A percentile compares a stretch with the other conserved stretches of the same genome.
phyloP scores from a whole-genome alignment of 805 yeast species.

The Candida insectalens region DNA sequence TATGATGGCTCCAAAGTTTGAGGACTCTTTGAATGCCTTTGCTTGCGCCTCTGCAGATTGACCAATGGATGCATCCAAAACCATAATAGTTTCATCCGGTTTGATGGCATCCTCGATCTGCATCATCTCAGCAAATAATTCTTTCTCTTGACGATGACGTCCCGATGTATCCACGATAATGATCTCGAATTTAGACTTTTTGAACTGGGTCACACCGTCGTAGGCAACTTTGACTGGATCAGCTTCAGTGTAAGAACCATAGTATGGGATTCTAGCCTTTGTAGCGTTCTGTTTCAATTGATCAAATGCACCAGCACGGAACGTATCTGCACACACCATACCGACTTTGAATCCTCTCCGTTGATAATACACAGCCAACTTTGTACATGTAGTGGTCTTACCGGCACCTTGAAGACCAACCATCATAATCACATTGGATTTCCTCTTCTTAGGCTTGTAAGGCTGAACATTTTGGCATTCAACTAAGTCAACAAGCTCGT shows the following conservation, averaged over 20 bases:
- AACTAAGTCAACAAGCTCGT: slow-evolving; percentile 79
- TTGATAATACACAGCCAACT: slow-evolving; percentile 88
- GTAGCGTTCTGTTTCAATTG: slow-evolving; percentile 97
- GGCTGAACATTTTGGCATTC: slow-evolving; percentile 42
- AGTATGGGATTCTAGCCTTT: slow-evolving; percentile 87
- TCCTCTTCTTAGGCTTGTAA: slow-evolving; percentile 81
- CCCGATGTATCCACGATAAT: slow-evolving; percentile 97
- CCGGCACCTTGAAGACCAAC: slow-evolving; percentile 99
- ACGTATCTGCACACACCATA: slow-evolving; percentile 96
- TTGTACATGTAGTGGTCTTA: slow-evolving; percentile 96
- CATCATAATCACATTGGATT: slow-evolving; percentile 81
- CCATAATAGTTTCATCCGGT: slow-evolving; percentile 98
- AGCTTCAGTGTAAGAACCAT: slow-evolving; percentile 90
- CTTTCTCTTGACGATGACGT: slow-evolving; percentile 91
- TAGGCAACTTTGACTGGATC: slow-evolving; percentile 89
- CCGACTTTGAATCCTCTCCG: slow-evolving; percentile 92
- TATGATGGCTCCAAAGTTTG: slow-evolving; percentile 91
- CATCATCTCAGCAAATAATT: slow-evolving; percentile 87
- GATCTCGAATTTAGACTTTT: slow-evolving; percentile 82
- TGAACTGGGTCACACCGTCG: slow-evolving; percentile 88
- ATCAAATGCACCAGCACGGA: slow-evolving; percentile 99
- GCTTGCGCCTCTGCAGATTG: slow-evolving; percentile 97
- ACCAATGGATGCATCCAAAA: slow-evolving; percentile 93
- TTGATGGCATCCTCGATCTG: slow-evolving; percentile 80
- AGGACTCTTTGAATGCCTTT: slow-evolving; percentile 83